phyloP scores from a whole-genome alignment of 1,139 yeast species.

The Suhomyces bribrorum region DNA sequence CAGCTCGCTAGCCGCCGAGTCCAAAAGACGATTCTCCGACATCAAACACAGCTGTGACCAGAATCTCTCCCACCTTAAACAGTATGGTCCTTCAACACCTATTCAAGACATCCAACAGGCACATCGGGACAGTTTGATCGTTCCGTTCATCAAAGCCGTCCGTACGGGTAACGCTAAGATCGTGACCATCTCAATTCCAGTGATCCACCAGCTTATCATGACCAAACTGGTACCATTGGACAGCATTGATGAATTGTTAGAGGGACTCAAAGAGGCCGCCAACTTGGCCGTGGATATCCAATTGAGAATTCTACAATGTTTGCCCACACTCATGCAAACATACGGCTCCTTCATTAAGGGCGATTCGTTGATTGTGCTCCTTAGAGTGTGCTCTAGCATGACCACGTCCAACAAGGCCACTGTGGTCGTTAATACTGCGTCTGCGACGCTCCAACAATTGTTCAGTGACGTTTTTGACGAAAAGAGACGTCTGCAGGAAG shows the following conservation, averaged over 20 bases:
- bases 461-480: constrained; percentile 71
- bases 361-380: constrained; percentile 54
- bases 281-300: constrained; percentile 81
- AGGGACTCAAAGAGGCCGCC: constrained; percentile 71
- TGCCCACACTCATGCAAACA: constrained; percentile 71
- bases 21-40: constrained; percentile 68
- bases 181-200: constrained; percentile 54
- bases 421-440: constrained; percentile 86
- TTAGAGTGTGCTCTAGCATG: constrained; percentile 69
- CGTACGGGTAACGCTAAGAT: constrained; percentile 73
- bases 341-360: constrained; percentile 61
- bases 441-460: constrained; percentile 88
- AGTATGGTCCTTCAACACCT: constrained; percentile 19
- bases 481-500: constrained; percentile 7
- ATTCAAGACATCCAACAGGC: constrained; percentile 27
- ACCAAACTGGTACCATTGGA: constrained; percentile 44
- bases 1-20: constrained; percentile 59
- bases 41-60: constrained; percentile 66
- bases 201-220: constrained; percentile 17
- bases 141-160: constrained; percentile 75
- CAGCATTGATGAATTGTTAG: constrained; percentile 56
- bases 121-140: constrained; percentile 53
- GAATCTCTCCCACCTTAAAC: constrained; percentile 52
- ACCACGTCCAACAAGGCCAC: constrained; percentile 69
- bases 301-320: constrained; percentile 78